Conservation (phyloP, 208 protist genomes). For the Leishmania tarentolae region DNA sequence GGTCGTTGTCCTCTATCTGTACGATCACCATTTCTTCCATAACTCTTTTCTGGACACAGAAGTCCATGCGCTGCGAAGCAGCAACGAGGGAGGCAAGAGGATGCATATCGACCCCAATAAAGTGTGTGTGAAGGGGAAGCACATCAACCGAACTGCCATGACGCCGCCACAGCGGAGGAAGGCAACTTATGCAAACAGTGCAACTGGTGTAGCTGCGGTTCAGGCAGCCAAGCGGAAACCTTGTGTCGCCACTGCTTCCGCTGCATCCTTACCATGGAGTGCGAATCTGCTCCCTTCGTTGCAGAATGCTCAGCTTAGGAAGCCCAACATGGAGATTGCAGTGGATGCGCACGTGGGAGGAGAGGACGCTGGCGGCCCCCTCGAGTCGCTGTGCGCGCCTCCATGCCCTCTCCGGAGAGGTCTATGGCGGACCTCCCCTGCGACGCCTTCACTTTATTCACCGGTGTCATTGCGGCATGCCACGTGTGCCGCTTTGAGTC, state of each 20-base stretch:
- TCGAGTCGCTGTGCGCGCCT: not conserved
- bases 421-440: not conserved
- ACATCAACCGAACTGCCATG: not conserved
- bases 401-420: not conserved
- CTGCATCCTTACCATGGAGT: not conserved
- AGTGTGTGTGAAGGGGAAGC: not conserved
- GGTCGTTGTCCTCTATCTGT: constrained; percentile 20
- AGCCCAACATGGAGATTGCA: not conserved
- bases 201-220: not conserved
- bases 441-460: not conserved
- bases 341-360: not conserved
- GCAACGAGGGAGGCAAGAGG: not conserved
- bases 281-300: not conserved
- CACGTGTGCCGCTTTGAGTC: not conserved
- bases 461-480: not conserved
- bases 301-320: not conserved
- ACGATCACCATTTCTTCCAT: constrained; percentile 17
- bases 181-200: not conserved
- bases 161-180: not conserved
- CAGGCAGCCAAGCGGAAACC: not conserved
- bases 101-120: not conserved
- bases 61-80: constrained; percentile 8
- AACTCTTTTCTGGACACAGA: constrained; percentile 20
- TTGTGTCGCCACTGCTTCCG: not conserved
- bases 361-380: not conserved